Evolutionary conservation across 345 rosid species (phyloP).

Genomic region (Iberis pinnata): DNA sequence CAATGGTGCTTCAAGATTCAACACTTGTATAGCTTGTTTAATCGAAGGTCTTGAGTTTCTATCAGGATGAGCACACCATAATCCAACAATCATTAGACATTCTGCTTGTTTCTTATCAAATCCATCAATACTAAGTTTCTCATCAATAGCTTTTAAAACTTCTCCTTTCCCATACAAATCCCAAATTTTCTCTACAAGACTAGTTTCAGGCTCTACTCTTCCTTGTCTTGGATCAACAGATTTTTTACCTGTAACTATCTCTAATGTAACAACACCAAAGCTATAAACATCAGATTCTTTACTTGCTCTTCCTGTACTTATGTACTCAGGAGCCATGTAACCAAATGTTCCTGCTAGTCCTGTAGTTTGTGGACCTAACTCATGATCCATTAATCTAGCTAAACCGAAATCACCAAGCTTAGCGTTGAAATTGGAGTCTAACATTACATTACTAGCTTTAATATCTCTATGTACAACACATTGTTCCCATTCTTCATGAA

Average conservation of each 20-base stretch:
- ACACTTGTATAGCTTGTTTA: slow-evolving; percentile 40
- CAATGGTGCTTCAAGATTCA: slow-evolving; percentile 30
- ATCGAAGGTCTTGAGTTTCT: slow-evolving; percentile 32
- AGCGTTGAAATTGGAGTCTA: slow-evolving; percentile 47
- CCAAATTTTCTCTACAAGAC: slow-evolving; percentile 10
- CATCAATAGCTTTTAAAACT: slow-evolving; percentile 28
- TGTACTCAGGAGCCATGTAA: slow-evolving; percentile 42
- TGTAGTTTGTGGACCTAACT: slow-evolving; percentile 32
- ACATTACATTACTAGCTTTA: slow-evolving; percentile 57
- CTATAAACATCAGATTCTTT: slow-evolving; percentile 37
- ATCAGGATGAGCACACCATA: slow-evolving; percentile 54
- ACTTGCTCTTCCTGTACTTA: slow-evolving; percentile 35
- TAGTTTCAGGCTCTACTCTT: slow-evolving; percentile 31
- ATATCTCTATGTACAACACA: slow-evolving; percentile 58
- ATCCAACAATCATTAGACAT: slow-evolving; percentile 38
- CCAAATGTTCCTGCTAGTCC: slow-evolving; percentile 40
- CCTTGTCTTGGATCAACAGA: slow-evolving; percentile 26
- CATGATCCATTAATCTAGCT: slow-evolving; percentile 40
- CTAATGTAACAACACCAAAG: slow-evolving; percentile 34
- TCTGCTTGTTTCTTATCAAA: slow-evolving; percentile 32
- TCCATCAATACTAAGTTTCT: slow-evolving; percentile 3
- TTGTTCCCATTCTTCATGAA: slow-evolving; percentile 62
- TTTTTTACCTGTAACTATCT: slow-evolving; percentile 31
- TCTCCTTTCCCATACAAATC: slow-evolving; percentile 22
- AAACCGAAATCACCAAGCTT: slow-evolving; percentile 62